Evolutionary conservation across 257 asterid genomes (phyloP).

Genomic region (Handroanthus guayacan): DNA sequence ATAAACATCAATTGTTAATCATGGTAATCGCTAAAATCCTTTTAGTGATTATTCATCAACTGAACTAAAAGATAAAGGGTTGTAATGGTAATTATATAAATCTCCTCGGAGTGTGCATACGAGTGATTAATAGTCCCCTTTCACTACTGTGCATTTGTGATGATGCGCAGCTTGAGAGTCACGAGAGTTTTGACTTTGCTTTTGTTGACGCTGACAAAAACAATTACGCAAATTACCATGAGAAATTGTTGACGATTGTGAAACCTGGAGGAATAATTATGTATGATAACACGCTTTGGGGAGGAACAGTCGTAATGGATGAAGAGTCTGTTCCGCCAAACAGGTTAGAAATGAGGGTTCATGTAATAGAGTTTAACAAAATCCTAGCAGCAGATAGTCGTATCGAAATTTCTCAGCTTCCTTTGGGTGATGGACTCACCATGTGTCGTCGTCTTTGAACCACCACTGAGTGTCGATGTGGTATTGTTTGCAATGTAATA

Average conservation of each 20-base stretch:
- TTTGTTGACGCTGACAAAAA: conserved; percentile 65
- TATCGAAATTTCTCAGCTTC: conserved; percentile 52
- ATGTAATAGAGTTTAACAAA: conserved; percentile 48
- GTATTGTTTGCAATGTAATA: neutral
- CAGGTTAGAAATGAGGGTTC: neutral
- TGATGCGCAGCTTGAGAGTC: conserved; percentile 43
- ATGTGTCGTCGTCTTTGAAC: conserved; percentile 45
- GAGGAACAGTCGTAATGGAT: conserved; percentile 48
- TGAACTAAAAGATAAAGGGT: too few relatives aligned
- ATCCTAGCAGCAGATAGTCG: conserved; percentile 50
- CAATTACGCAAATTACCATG: conserved; percentile 54
- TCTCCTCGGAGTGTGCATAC: too few relatives aligned
- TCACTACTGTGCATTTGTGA: too few relatives aligned
- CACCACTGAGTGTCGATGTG: neutral
- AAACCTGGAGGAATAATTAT: conserved; percentile 54
- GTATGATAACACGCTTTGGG: conserved; percentile 70
- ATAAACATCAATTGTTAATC: too few relatives aligned
- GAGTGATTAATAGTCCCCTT: too few relatives aligned
- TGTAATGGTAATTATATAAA: too few relatives aligned
- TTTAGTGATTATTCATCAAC: too few relatives aligned
- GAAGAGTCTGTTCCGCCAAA: conserved; percentile 38
- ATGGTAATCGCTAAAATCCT: too few relatives aligned
- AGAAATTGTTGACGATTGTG: conserved; percentile 52
- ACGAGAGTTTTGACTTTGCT: conserved; percentile 55
- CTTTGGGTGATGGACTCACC: conserved; percentile 68